A percentile compares a stretch with the other conserved stretches of the same genome.
These are phyloP conservation scores for Fusarium buxicola DNA, from an alignment of 2,329 filamentous ascomycete genomes.

Conservation along the genomic window DNA sequence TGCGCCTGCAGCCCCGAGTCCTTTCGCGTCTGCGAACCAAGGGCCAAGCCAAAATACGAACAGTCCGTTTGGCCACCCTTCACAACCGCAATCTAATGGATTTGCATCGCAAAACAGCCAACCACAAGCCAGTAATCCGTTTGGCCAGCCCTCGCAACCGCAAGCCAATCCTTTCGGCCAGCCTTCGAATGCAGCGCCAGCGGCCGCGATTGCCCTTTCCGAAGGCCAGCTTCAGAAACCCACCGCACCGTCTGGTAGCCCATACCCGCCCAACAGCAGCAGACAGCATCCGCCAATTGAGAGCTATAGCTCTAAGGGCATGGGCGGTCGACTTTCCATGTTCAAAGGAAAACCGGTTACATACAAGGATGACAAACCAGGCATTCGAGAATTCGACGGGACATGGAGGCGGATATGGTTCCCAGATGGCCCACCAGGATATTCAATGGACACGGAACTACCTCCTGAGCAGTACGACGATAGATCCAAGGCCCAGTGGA, in stretches of 20 bases:
- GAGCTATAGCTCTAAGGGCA: slow-evolving; percentile 57
- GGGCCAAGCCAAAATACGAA: slow-evolving; percentile 26
- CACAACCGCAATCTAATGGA: slow-evolving; percentile 40
- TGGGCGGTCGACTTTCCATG: slow-evolving; percentile 60
- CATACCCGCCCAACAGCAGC: slow-evolving; percentile 59
- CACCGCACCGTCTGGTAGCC: slow-evolving; percentile 44
- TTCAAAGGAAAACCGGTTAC: slow-evolving; percentile 74
- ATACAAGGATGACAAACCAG: slow-evolving; percentile 65
- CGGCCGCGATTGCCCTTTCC: slow-evolving; percentile 44
- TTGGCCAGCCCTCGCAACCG: slow-evolving; percentile 42
- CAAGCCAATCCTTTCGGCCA: slow-evolving; percentile 44
- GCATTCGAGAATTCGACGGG: slow-evolving; percentile 63
- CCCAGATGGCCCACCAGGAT: slow-evolving; percentile 74
- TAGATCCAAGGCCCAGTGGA: slow-evolving; percentile 72
- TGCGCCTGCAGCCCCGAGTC: slow-evolving; percentile 40
- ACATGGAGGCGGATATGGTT: slow-evolving; percentile 77
- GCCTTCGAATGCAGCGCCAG: slow-evolving; percentile 31
- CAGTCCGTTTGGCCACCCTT: slow-evolving; percentile 47
- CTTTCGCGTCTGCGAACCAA: slow-evolving; percentile 43
- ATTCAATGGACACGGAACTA: slow-evolving; percentile 72
- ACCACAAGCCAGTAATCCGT: slow-evolving; percentile 38
- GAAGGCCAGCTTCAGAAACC: slow-evolving; percentile 22
- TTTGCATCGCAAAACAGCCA: slow-evolving; percentile 41
- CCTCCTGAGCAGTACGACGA: slow-evolving; percentile 68
- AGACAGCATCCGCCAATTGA: slow-evolving; percentile 59